phyloP scores from a whole-genome alignment of 495 filamentous ascomycete genomes.

The Podospora fimiseda region DNA sequence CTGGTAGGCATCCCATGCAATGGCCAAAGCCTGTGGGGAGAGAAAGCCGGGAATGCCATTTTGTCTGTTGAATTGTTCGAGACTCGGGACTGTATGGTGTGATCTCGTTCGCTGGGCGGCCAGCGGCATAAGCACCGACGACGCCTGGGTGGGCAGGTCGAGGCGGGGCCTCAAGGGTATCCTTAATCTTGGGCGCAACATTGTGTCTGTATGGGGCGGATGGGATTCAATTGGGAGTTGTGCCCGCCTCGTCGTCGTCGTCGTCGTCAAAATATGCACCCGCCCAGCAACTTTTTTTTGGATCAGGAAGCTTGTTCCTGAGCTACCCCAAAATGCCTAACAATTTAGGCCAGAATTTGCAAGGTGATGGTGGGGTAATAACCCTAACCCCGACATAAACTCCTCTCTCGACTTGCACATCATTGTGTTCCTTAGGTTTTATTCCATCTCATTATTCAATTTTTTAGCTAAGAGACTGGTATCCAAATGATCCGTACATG shows the following conservation, averaged over 20 bases:
- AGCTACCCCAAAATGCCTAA: too few species aligned
- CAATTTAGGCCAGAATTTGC: slow-evolving; percentile 15
- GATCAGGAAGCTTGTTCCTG: background rate
- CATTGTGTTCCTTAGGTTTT: background rate
- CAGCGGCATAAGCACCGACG: slow-evolving; percentile 18
- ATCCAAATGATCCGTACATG: background rate
- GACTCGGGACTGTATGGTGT: slow-evolving; percentile 51
- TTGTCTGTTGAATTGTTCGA: slow-evolving; percentile 48
- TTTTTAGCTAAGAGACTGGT: too few species aligned
- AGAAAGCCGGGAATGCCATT: slow-evolving; percentile 65
- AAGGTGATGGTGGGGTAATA: background rate
- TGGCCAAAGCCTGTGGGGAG: slow-evolving; percentile 56
- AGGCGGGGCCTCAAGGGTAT: slow-evolving; percentile 27
- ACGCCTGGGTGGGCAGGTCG: slow-evolving; percentile 15
- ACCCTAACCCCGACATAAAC: slow-evolving; percentile 11
- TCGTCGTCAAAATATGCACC: background rate
- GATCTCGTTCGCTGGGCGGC: slow-evolving; percentile 14
- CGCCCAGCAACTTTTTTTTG: slow-evolving; percentile 12
- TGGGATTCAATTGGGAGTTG: background rate
- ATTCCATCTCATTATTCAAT: slow-evolving; percentile 4
- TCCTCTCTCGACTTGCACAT: background rate
- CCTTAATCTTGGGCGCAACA: slow-evolving; percentile 42
- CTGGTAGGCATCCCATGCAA: slow-evolving; percentile 83
- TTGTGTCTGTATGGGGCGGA: slow-evolving; percentile 16
- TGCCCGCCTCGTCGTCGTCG: slow-evolving; percentile 10